Percentiles rank a stretch among this genome's conserved stretches.
These are phyloP conservation scores for Tulasnella sp. DNA, from an alignment of 768 basidiomycete genomes.

Conservation along the genomic window DNA sequence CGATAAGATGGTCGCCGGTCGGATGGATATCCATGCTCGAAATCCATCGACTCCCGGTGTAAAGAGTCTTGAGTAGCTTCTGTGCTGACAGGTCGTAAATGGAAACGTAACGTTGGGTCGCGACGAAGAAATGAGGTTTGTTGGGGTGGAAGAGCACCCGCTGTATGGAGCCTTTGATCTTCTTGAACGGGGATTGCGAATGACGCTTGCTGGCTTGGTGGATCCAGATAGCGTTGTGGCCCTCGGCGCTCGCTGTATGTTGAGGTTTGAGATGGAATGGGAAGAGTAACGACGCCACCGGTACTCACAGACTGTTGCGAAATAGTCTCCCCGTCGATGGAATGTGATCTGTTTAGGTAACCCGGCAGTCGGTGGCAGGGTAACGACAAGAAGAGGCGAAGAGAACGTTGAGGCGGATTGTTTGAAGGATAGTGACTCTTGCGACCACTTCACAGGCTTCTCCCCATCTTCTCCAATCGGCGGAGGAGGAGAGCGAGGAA, in stretches of 20 bases:
- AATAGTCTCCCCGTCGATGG: slow-evolving; percentile 92
- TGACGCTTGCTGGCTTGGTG: slow-evolving; percentile 89
- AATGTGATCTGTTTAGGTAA: slow-evolving; percentile 72
- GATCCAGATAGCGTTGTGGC: slow-evolving; percentile 83
- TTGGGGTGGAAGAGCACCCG: slow-evolving; percentile 87
- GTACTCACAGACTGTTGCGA: slow-evolving; percentile 84
- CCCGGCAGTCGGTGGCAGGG: slow-evolving; percentile 54
- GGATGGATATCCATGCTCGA: slow-evolving; percentile 96
- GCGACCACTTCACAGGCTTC: slow-evolving; percentile 55
- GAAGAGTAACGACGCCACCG: neutral
- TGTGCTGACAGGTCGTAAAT: slow-evolving; percentile 93
- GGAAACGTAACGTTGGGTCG: slow-evolving; percentile 93
- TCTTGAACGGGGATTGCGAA: slow-evolving; percentile 97
- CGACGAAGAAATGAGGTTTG: slow-evolving; percentile 95
- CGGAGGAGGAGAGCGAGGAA: slow-evolving; percentile 54
- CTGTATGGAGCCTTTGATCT: slow-evolving; percentile 84
- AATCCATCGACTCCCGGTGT: slow-evolving; percentile 95
- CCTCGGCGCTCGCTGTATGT: slow-evolving; percentile 45
- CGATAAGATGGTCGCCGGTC: slow-evolving; percentile 89
- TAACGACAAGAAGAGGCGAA: slow-evolving; percentile 46
- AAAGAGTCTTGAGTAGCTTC: slow-evolving; percentile 84
- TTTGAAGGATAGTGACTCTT: slow-evolving; percentile 26
- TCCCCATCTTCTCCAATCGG: slow-evolving; percentile 40
- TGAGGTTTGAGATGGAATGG: neutral
- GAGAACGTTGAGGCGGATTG: slow-evolving; percentile 35